A percentile compares a stretch with the other conserved stretches of the same genome.
Conservation (phyloP, 176 grass and related monocot genomes). For the Triticum aestivum region DNA sequence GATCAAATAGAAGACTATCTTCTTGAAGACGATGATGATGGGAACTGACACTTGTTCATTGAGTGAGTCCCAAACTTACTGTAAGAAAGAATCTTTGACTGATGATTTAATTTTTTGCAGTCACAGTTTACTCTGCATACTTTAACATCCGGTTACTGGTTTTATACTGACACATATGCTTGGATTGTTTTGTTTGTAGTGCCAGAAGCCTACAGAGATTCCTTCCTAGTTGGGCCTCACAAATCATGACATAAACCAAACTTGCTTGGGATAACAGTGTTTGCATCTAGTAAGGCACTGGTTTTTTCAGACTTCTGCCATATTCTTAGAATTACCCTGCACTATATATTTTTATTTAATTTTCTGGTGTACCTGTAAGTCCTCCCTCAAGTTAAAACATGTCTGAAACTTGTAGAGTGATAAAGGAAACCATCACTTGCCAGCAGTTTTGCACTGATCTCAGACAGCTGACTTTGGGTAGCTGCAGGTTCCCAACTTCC, state of each 20-base stretch:
- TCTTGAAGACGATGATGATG: slow-evolving; percentile 42
- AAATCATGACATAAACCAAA: slow-evolving; percentile 13
- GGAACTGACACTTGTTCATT: slow-evolving; percentile 37
- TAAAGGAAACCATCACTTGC: slow-evolving; percentile 24
- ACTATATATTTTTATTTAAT: background rate
- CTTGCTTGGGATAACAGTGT: slow-evolving; percentile 25
- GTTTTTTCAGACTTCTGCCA: slow-evolving; percentile 1
- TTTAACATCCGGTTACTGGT: background rate
- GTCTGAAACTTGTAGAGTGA: slow-evolving; percentile 6
- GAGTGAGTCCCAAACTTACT: background rate
- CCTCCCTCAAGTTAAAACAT: background rate
- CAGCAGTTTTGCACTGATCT: slow-evolving; percentile 25
- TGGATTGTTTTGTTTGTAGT: slow-evolving; percentile 35
- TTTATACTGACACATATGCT: slow-evolving; percentile 13
- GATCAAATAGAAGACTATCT: slow-evolving; percentile 71
- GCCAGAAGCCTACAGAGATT: slow-evolving; percentile 29
- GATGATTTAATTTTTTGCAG: background rate
- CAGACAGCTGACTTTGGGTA: background rate
- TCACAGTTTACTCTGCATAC: background rate
- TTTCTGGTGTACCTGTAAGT: slow-evolving; percentile 10
- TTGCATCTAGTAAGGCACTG: slow-evolving; percentile 5
- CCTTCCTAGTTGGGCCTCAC: slow-evolving; percentile 12
- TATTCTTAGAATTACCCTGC: background rate
- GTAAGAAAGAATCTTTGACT: slow-evolving; percentile 20
- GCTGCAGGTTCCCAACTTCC: slow-evolving; percentile 27